Conservation (phyloP, 2,329 filamentous ascomycete species). For the Xylaria multiplex region DNA sequence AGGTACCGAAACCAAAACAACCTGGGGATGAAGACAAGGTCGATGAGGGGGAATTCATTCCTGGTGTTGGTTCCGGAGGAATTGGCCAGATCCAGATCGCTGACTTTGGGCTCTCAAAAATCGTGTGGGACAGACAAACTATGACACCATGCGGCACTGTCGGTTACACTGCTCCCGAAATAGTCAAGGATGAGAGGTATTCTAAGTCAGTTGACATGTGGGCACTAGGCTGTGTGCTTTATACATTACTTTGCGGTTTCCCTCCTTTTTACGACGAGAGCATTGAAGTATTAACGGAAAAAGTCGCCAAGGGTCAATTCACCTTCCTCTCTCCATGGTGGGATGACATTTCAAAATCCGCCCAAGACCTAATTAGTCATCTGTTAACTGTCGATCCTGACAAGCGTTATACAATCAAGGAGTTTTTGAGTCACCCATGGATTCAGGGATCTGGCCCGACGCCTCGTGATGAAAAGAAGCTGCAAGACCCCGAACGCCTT, state of each 20-base stretch:
- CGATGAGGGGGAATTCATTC: conserved; percentile 93
- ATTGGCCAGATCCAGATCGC: conserved; percentile 98
- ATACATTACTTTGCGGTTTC: conserved; percentile 96
- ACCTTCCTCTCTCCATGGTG: conserved; percentile 99
- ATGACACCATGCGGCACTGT: conserved; percentile 99
- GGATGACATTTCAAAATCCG: conserved; percentile 96
- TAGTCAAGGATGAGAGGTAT: conserved; percentile 98
- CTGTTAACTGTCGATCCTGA: conserved; percentile 94
- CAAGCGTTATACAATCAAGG: conserved; percentile 90
- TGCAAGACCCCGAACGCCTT: conserved; percentile 56
- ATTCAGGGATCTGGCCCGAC: conserved; percentile 73
- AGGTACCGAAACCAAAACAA: conserved; percentile 79
- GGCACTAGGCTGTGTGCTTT: conserved; percentile 95
- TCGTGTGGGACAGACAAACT: conserved; percentile 97
- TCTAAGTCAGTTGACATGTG: conserved; percentile 99
- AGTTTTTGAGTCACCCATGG: conserved; percentile 97
- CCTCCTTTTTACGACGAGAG: conserved; percentile 99
- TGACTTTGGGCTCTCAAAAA: conserved; percentile 96
- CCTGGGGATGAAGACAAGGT: conserved; percentile 97
- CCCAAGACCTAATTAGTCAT: conserved; percentile 93
- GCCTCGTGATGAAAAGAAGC: conserved; percentile 68
- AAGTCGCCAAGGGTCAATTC: conserved; percentile 95
- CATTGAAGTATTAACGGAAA: conserved; percentile 95
- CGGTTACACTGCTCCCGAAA: conserved; percentile 97
- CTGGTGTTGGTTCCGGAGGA: conserved; percentile 83